phyloP scores from a whole-genome alignment of 1,284 basidiomycete species.

The Puccinia polysora region DNA sequence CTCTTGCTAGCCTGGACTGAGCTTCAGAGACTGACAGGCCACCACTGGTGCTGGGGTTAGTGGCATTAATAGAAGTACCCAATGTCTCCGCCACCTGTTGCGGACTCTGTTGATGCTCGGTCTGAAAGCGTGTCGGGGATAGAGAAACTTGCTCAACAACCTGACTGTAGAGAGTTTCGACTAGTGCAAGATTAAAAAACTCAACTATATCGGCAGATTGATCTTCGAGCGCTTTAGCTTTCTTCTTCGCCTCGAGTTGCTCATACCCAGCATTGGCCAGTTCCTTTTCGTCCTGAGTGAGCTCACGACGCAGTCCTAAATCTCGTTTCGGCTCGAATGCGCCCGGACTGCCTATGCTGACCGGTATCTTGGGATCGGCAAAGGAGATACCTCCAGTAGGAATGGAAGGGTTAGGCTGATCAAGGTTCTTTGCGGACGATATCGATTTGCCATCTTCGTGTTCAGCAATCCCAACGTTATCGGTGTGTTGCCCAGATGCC shows the following conservation, averaged over 20 bases:
- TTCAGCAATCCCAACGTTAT: neutral
- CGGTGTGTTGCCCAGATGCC: neutral
- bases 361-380: slow-evolving; percentile 30
- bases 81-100: slow-evolving; percentile 56
- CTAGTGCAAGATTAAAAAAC: neutral
- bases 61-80: slow-evolving; percentile 59
- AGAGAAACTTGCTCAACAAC: too few species aligned
- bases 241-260: slow-evolving; percentile 59
- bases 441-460: neutral
- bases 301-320: slow-evolving; percentile 60
- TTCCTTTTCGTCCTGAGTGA: slow-evolving; percentile 65
- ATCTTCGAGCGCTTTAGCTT: slow-evolving; percentile 36
- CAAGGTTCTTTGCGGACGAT: too few species aligned
- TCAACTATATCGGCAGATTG: slow-evolving; percentile 25
- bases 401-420: neutral
- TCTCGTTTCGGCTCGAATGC: slow-evolving; percentile 30
- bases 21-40: slow-evolving; percentile 62
- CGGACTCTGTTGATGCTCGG: slow-evolving; percentile 59
- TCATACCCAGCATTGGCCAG: slow-evolving; percentile 66
- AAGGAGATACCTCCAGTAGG: slow-evolving; percentile 36
- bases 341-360: neutral
- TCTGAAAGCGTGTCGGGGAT: slow-evolving; percentile 7
- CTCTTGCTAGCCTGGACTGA: slow-evolving; percentile 58
- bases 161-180: too few species aligned
- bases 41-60: slow-evolving; percentile 58